Evolutionary conservation across 2,329 filamentous ascomycete species (phyloP), one percentile per base, ranked within the genome.

Genomic region (Colletotrichum cereale): DNA sequence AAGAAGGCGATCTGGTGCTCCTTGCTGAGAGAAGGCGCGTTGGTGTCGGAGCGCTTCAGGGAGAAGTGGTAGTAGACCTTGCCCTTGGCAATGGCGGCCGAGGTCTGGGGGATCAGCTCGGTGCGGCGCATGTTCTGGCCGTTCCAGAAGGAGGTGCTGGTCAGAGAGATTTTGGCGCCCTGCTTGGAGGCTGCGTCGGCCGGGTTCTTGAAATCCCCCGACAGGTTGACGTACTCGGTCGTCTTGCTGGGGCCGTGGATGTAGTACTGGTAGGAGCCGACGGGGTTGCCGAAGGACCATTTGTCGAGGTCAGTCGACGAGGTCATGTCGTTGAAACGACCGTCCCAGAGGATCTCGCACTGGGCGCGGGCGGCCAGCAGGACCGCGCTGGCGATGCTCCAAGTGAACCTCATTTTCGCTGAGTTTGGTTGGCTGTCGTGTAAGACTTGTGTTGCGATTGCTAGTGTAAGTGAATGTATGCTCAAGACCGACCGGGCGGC

Each of bases 1-100:
- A 90, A 90, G 80, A 87, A 86, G 78, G 79, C 81, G 76, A 86
- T 84, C 81, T 94, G 92, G 80, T 94, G 92, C 84, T 94, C 91
- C 66, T 90, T 86, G 14, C 84, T 86, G 3, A 85, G 82, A 50
- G 86, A 87, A 0, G 92, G 92, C 0, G 90, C 83, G 77, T 93
- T 93, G 29, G 82, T 86, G 55, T 82, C 84, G 18, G 81, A 84
- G 58, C 88, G 85, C 85, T 88, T 89, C 74, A 94, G 86, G 73
- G 87, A 90, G 82, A 93, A 93, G 80, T 94, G 92, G 80, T 93
- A 94, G 82, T 86, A 92, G 42, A 93, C 87, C 65, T 88, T 90
- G 58, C 91, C 91, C 31, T 81, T 77, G 76, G 89, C 90, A 80
- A 93, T 91, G 71, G 89, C 85, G 0, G 88, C 89, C 4, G 80